These are phyloP conservation scores for Candida buenavistaensis DNA, from an alignment of 1,139 yeast genomes.

Conservation along the genomic window DNA sequence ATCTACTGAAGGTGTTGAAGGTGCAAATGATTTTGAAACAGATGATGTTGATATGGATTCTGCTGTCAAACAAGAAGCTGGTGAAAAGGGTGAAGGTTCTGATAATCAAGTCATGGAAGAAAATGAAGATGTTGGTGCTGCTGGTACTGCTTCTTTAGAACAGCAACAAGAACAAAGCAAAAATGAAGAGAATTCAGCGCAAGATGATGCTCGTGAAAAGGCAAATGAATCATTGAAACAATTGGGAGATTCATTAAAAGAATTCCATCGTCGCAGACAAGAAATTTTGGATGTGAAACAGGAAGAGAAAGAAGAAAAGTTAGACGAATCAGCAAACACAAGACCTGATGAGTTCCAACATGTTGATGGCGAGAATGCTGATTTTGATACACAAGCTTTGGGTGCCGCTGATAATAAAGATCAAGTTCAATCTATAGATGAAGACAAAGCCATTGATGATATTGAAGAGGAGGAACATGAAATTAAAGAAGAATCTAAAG, in stretches of 20 bases:
- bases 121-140: constrained; percentile 67
- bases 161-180: constrained; percentile 37
- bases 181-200: constrained; percentile 30
- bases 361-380: constrained; percentile 77
- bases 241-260: constrained; percentile 87
- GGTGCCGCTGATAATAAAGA: constrained; percentile 90
- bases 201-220: constrained; percentile 65
- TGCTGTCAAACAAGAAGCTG: constrained; percentile 71
- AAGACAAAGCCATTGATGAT: constrained; percentile 84
- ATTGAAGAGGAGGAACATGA: constrained; percentile 20
- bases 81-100: constrained; percentile 75
- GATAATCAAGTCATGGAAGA: constrained; percentile 68
- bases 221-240: constrained; percentile 84
- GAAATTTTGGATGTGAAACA: constrained; percentile 71
- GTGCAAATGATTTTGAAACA: constrained; percentile 53
- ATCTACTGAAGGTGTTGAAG: constrained; percentile 44
- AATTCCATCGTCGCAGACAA: constrained; percentile 86
- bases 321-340: constrained; percentile 46
- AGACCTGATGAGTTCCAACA: constrained; percentile 92
- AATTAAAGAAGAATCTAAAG: constrained; percentile 23
- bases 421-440: constrained; percentile 74
- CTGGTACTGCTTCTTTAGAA: constrained; percentile 59
- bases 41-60: constrained; percentile 60
- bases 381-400: constrained; percentile 82
- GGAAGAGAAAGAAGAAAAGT: constrained; percentile 36